These are phyloP conservation scores for Cardamine occulta DNA, from an alignment of 345 rosid genomes.

Conservation along the genomic window DNA sequence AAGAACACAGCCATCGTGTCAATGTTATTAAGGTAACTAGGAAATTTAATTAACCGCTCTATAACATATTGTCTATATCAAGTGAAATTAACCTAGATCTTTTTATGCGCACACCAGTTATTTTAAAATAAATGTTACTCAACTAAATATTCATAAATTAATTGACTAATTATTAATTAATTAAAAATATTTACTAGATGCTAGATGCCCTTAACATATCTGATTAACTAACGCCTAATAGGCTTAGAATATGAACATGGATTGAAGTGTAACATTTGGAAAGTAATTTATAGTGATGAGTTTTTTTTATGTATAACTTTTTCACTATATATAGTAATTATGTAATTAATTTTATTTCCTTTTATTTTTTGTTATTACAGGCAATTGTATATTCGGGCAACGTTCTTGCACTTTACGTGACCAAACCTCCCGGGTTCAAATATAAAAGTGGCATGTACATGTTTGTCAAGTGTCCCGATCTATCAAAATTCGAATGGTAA, in stretches of 20 bases:
- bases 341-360: neutral
- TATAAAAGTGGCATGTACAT: slow-evolving; percentile 96
- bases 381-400: slow-evolving; percentile 88
- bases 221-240: too few species aligned
- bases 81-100: too few species aligned
- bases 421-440: slow-evolving; percentile 81
- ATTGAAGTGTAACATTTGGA: too few species aligned
- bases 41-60: neutral
- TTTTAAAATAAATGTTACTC: too few species aligned
- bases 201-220: too few species aligned
- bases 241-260: too few species aligned
- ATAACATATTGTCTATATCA: slow-evolving; percentile 5
- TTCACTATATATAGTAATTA: neutral
- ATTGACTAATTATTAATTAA: too few species aligned
- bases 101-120: too few species aligned
- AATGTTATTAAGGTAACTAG: slow-evolving; percentile 70
- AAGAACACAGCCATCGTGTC: slow-evolving; percentile 64
- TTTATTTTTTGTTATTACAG: slow-evolving; percentile 45
- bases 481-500: slow-evolving; percentile 86
- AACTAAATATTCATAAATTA: too few species aligned
- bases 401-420: slow-evolving; percentile 84
- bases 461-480: slow-evolving; percentile 84
- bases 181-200: too few species aligned
- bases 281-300: neutral
- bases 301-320: neutral